Evolutionary conservation across 192 early-diverging fungal genomes (phyloP), one percentile per base, ranked within the genome.

Genomic region (Mortierella claussenii): DNA sequence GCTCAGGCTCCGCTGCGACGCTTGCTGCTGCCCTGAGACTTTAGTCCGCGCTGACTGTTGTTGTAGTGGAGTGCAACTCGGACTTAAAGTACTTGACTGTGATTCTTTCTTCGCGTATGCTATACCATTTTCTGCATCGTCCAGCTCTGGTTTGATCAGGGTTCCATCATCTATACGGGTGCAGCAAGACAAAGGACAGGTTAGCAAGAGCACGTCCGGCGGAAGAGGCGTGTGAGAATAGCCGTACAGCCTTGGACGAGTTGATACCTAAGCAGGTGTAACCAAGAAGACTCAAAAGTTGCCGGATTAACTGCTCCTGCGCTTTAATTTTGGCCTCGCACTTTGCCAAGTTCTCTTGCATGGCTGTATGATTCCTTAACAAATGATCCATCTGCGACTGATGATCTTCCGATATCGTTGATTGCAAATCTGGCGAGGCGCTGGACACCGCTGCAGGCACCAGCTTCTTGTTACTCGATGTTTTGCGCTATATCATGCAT

Each of bases 241-340:
- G 42, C 21, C 20, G 24, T 23, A 40, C 33, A 62, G 30, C n/a
- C 24, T 20, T 52, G 24, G 15, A 12, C 27, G 26, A 23, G 13
- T 2, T 45, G 58, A 23, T 52, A 85, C 83, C 83, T 55, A 69
- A 33, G 42, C 73, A 67, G 32, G 66, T 46, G 44, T 73, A 68
- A 10, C 73, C 73, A 21, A 87, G 49, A 27, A 75, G 63, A 20
- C 53, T 57, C 30, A 87, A 40, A 27, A 87, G 68, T 21, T 63
- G 63, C 9, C 80, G 80, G n/a, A 85, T 69, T n/a, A 87, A 32
- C 52, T 68, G 43, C 49, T 87, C 84, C 37, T 87, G 84, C 5
- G 62, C 69, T 37, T 57, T 52, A 70, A 87, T 74, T 51, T 64
- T 82, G 52, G 79, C 78, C 45, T 82, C 70, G 48, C 81, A 87